phyloP scores from a whole-genome alignment of 176 grass and related monocot species.

The Musa schizocarpa region DNA sequence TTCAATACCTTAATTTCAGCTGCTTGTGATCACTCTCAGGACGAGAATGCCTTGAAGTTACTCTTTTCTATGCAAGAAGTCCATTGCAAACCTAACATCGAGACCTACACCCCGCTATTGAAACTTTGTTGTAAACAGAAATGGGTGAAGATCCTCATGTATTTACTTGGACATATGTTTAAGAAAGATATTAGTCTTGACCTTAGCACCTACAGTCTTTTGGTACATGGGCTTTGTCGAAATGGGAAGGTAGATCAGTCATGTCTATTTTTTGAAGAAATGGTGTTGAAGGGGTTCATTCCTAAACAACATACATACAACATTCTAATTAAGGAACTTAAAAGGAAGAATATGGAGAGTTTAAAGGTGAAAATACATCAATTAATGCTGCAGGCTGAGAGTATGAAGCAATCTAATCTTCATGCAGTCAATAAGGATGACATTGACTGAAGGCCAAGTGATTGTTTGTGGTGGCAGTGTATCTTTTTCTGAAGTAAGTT shows the following conservation, averaged over 20 bases:
- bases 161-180: slow-evolving; percentile 67
- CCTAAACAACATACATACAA: slow-evolving; percentile 57
- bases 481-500: neutral
- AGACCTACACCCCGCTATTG: slow-evolving; percentile 67
- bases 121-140: slow-evolving; percentile 67
- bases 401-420: slow-evolving; percentile 17
- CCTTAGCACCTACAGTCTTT: slow-evolving; percentile 60
- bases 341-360: slow-evolving; percentile 43
- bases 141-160: slow-evolving; percentile 55
- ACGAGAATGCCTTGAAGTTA: slow-evolving; percentile 50
- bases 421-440: neutral
- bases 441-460: slow-evolving; percentile 3
- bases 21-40: slow-evolving; percentile 46
- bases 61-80: slow-evolving; percentile 63
- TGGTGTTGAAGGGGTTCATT: slow-evolving; percentile 58
- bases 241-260: slow-evolving; percentile 49
- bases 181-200: slow-evolving; percentile 63
- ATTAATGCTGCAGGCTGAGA: slow-evolving; percentile 30
- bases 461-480: neutral
- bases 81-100: slow-evolving; percentile 50
- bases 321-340: slow-evolving; percentile 46
- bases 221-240: slow-evolving; percentile 54
- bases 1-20: slow-evolving; percentile 81
- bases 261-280: slow-evolving; percentile 73
- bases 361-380: slow-evolving; percentile 37